Evolutionary conservation across 495 filamentous ascomycete species (phyloP), one percentile per base, ranked within the genome.

Genomic region (Aspergillus bridgeri): DNA sequence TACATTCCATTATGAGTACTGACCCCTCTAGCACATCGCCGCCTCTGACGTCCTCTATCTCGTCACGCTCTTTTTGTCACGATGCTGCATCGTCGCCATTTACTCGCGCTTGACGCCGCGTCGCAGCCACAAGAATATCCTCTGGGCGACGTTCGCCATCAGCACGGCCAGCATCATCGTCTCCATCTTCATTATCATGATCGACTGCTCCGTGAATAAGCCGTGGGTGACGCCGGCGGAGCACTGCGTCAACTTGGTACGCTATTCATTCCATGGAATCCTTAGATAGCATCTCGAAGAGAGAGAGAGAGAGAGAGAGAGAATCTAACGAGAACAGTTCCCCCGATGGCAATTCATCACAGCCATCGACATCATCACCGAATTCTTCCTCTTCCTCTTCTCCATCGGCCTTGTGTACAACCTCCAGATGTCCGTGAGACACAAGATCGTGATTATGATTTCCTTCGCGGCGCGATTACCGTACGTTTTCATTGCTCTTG

Each of bases 401-500:
- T 58, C 73, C 3, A 33, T 71, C 4, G 62, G 64, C 53, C 56
- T 75, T 15, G 60, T 71, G 9, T 60, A 65, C 18, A 63, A 60
- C 17, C 49, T 72, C 13, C 63, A 71, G 47, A 59, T 70, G 42
- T 21, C 63, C 13, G 22, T 64, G 3, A 50, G 49, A 18, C 63
- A 60, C 19, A 75, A 75, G 57, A 17, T 58, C 3, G 60, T 70
- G 8, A 70, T 75, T 9, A 51, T 69, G 11, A 56, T 64, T 20
- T 69, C 73, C 7, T 75, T 75, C 48, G 61, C 52, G 3, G 60
- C 69, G 24, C 63, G 73, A n/a, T 27, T 74, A 13, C 61, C 61
- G 72, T 75, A 66, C 57, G 65, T 56, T 3, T 20, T 20, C n/a
- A n/a, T n/a, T n/a, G n/a, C n/a, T n/a, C n/a, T n/a, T n/a, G n/a